Conservation (phyloP, 179 eudicot species). For the Spinacia oleracea region DNA sequence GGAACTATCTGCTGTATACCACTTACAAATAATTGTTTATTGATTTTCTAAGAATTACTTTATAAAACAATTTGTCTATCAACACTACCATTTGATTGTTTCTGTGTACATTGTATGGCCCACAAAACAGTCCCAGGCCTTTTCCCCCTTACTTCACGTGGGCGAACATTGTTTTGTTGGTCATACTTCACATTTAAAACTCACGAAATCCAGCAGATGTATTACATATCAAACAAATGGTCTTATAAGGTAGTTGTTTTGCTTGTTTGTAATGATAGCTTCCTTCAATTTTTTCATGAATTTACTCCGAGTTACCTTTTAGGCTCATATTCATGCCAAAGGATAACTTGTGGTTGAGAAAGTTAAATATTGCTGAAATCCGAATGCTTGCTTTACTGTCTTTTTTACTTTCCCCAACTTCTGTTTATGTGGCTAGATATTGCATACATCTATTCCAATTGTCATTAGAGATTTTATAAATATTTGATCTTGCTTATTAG, state of each 20-base stretch:
- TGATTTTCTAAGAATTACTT: not conserved
- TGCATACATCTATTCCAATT: not conserved
- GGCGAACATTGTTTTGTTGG: not conserved
- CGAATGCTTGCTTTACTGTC: not conserved
- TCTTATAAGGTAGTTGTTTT: not conserved
- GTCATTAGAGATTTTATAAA: not conserved
- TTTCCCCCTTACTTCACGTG: not conserved
- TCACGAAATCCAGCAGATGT: not conserved
- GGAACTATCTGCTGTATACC: not conserved
- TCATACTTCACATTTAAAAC: not conserved
- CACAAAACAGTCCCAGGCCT: not conserved
- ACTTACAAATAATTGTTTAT: not conserved
- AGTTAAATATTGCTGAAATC: not conserved
- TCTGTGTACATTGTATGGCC: not conserved
- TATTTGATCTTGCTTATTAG: slow-evolving; percentile 21
- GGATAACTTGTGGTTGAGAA: not conserved
- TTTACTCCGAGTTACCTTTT: not conserved
- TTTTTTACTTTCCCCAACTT: not conserved
- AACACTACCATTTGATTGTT: not conserved
- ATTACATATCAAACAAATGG: not conserved
- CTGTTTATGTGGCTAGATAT: not conserved
- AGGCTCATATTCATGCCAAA: not conserved
- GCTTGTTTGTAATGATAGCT: not conserved
- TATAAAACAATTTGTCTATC: not conserved
- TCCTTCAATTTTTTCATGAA: not conserved